Base-by-base conservation (phyloP, 805 yeast species). In the Lipomyces yamadae region DNA sequence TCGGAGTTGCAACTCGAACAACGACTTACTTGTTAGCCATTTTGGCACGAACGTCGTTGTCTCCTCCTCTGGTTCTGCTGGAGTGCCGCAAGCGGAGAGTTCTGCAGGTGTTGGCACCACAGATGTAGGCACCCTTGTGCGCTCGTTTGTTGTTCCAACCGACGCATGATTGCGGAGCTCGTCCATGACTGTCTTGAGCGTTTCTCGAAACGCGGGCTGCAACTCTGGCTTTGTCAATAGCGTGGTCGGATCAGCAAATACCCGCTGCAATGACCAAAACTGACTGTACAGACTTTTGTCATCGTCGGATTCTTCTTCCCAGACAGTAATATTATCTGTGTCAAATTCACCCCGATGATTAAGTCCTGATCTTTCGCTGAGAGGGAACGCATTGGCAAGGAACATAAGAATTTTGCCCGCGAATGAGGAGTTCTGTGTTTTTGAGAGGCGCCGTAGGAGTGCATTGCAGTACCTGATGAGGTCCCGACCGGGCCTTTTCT, bases 291-390 rank as follows among this genome's bases (percentile, higher is more conserved):
- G 32, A 13, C 37, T 32, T 35, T 39, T 58, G n/a, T 39, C 62
- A 5, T 45, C 60, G n/a, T 18, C 24, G n/a, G 13, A 35, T 24
- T 24, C 24, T 24, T 24, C 24, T 6, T 64, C 71, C 58, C 65
- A 60, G 56, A 37, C 56, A 2, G 69, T 78, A 13, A 70, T 66
- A 66, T 78, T 78, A 33, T 74, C 81, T 0, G 69, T 67, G 63
- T 78, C 73, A 68, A 74, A 78, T 8, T 74, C 74, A 1, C 81
- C 81, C 18, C 76, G 73, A 15, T 75, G 73, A 59, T 78, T 78
- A 15, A 78, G 69, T 6, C 80, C 81, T n/a, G 78, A 74, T 53
- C 75, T 73, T 57, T 78, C 81, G 56, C 70, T 66, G 29, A 78
- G 63, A 1, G 80, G 78, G 61, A 78, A 78, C 2, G 79, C 81